A percentile compares a stretch with the other conserved stretches of the same genome.
These are phyloP conservation scores for Backusella sp. DNA, from an alignment of 192 early-diverging fungal genomes.

Conservation along the genomic window DNA sequence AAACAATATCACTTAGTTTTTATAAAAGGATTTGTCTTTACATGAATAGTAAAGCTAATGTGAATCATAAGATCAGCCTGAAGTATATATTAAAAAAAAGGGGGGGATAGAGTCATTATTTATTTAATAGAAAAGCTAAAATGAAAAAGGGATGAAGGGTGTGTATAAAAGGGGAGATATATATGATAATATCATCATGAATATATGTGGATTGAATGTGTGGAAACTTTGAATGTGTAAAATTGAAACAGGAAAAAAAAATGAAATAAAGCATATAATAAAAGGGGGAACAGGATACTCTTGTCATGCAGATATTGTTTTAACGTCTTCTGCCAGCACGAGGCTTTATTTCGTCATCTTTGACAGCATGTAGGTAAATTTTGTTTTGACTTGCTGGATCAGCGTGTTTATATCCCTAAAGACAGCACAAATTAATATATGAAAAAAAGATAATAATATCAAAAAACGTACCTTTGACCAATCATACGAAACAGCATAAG, in stretches of 20 bases:
- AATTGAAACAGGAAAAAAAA: not conserved
- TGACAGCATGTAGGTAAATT: slow-evolving; percentile 64
- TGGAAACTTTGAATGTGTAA: not conserved
- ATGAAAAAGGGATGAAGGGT: not conserved
- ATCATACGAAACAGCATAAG: slow-evolving; percentile 90
- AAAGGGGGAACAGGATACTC: not conserved
- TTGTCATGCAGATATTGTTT: not conserved
- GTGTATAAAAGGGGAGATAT: not conserved
- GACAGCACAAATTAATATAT: slow-evolving; percentile 5
- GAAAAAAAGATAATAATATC: not conserved
- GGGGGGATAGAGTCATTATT: not conserved
- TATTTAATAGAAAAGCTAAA: not conserved
- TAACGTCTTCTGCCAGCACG: slow-evolving; percentile 45
- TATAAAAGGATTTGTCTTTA: no score
- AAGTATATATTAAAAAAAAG: not conserved
- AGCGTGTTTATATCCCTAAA: slow-evolving; percentile 37
- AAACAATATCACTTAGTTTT: not conserved
- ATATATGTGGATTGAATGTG: not conserved
- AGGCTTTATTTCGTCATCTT: slow-evolving; percentile 80
- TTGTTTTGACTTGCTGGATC: slow-evolving; percentile 56
- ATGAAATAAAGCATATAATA: not conserved
- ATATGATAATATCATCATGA: not conserved
- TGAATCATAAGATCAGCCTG: no score
- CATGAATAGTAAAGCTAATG: no score
- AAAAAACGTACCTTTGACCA: slow-evolving; percentile 60